phyloP scores from a whole-genome alignment of 352 stramenopile genomes.

The Globisporangium canariense region DNA sequence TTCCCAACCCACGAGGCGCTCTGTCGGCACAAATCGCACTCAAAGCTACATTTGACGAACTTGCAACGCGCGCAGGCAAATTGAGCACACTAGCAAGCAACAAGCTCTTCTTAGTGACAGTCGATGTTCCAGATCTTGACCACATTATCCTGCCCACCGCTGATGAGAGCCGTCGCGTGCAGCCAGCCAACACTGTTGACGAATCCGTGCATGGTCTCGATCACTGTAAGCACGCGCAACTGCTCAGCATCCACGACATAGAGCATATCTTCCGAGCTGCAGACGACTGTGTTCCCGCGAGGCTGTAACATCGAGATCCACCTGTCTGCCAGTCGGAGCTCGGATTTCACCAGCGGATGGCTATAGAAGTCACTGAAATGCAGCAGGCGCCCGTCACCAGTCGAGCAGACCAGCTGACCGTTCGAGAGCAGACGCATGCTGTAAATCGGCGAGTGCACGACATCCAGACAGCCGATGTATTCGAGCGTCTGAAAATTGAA shows the following conservation, averaged over 20 bases:
- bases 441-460: constrained; percentile 52
- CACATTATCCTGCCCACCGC: constrained; percentile 63
- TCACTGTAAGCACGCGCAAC: constrained; percentile 30
- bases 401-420: constrained; percentile 53
- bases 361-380: constrained; percentile 31
- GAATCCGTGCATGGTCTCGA: constrained; percentile 56
- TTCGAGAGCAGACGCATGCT: constrained; percentile 29
- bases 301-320: constrained; percentile 69
- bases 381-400: constrained; percentile 55
- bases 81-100: constrained; percentile 6
- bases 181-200: constrained; percentile 65
- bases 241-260: constrained; percentile 51
- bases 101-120: constrained; percentile 15
- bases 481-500: constrained; percentile 44
- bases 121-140: constrained; percentile 62
- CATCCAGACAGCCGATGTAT: constrained; percentile 43
- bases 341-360: constrained; percentile 18
- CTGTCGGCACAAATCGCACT: constrained; percentile 48
- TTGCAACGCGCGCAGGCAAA: constrained; percentile 10
- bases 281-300: constrained; percentile 38
- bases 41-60: constrained; percentile 51
- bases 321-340: constrained; percentile 39
- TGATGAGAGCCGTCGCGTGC: constrained; percentile 36
- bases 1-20: constrained; percentile 46
- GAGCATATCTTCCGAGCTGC: constrained; percentile 53